Percentiles rank a stretch among this genome's conserved stretches.
phyloP scores from a whole-genome alignment of 2,329 filamentous ascomycete genomes.

The Trichoderma endophyticum region DNA sequence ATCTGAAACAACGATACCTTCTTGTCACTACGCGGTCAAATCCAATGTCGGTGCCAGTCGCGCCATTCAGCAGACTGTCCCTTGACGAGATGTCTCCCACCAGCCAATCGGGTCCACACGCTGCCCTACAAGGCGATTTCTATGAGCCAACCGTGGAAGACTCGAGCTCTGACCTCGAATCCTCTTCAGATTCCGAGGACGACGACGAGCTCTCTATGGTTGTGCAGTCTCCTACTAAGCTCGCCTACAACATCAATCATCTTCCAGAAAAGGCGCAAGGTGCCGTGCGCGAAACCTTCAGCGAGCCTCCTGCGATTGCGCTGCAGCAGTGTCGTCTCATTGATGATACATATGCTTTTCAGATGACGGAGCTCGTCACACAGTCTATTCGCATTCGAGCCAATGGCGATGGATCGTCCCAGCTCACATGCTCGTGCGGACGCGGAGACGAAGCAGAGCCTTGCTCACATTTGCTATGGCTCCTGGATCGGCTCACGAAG shows the following conservation, averaged over 20 bases:
- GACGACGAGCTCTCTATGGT: conserved; percentile 32
- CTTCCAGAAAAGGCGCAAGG: conserved; percentile 38
- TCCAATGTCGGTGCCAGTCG: conserved; percentile 29
- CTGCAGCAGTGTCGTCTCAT: conserved; percentile 49
- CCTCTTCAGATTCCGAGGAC: conserved; percentile 31
- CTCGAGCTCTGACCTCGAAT: conserved; percentile 30
- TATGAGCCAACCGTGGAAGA: conserved; percentile 22
- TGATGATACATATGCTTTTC: conserved; percentile 50
- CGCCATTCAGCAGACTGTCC: conserved; percentile 29
- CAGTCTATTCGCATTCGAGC: conserved; percentile 50
- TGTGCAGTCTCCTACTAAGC: conserved; percentile 39
- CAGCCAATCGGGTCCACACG: conserved; percentile 19
- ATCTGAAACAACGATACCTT: not conserved
- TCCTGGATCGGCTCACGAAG: conserved; percentile 51
- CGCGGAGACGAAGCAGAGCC: conserved; percentile 30
- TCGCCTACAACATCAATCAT: conserved; percentile 41
- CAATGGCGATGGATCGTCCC: conserved; percentile 37
- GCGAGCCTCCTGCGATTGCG: conserved; percentile 47
- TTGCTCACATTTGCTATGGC: conserved; percentile 53
- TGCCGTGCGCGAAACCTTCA: conserved; percentile 44
- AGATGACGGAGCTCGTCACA: conserved; percentile 53
- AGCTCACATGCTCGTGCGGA: conserved; percentile 47
- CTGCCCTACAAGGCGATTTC: conserved; percentile 14
- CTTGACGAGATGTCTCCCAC: conserved; percentile 31
- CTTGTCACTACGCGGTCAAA: not conserved